Evolutionary conservation across 2,329 filamentous ascomycete genomes (phyloP), one percentile per base, ranked within the genome.

Genomic region (Dactylellina cionopaga): DNA sequence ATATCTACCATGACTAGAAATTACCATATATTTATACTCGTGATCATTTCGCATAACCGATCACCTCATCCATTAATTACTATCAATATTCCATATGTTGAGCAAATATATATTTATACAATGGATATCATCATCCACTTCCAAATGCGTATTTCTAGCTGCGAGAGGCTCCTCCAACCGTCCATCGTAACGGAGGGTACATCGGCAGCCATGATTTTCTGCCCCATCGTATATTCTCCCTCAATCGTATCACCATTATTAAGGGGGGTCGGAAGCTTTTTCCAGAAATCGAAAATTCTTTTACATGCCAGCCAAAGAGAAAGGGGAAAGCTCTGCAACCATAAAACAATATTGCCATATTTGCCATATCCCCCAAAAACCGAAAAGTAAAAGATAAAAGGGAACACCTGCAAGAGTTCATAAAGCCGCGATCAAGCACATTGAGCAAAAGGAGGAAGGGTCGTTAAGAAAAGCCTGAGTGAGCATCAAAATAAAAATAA

Each of bases 341-440:
- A n/a, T 51, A 46, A 52, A 52, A 52, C 44, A 31, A 41, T 46
- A 22, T 6, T 25, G 54, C 27, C 13, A 41, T 29, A n/a, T 29
- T 69, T 59, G 58, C 66, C 43, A 44, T 71, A 59, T 49, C 41
- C 68, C 66, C 58, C 51, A 54, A 49, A 49, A 15, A 24, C 27
- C 15, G 5, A 15, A 24, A 43, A 27, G 33, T 39, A 56, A 51
- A 1, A 35, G 41, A 66, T 51, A 65, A 43, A 62, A 44, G 9
- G 24, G 35, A 65, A 72, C 68, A 59, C 68, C 68, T 17, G 52
- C 68, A 60, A 49, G 41, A 71, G 33, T 60, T 19, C 29, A 56
- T 47, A 44, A 52, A 58, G n/a, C 19, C 35, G 24, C 49, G 31
- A 58, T 31, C 24, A 46, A 64, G 35, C 7, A 51, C 19, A 5